Evolutionary conservation across 805 yeast genomes (phyloP), one percentile per base, ranked within the genome.

Genomic region (Jamesozyma gamospora): DNA sequence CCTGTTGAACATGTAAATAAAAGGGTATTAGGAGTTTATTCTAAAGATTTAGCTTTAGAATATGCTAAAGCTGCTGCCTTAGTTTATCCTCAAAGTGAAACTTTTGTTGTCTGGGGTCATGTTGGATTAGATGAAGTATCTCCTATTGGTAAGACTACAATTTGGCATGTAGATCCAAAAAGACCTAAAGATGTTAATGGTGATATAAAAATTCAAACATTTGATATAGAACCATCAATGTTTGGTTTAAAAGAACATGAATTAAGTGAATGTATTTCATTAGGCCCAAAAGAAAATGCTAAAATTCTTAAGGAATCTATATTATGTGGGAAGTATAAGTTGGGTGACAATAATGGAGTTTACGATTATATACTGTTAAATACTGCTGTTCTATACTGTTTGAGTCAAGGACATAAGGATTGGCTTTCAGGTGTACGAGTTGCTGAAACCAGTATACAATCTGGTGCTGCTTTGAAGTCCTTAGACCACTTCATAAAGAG

Each of bases 101-200:
- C 94, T 1, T 74, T 88, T 75, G 82, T 92, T 16, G 99, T 92
- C 15, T 90, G 83, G 77, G 99, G 99, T 11, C 79, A 79, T 39
- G 75, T 83, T 36, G 95, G 96, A 0, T 66, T 92, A 25, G 99
- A 92, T 56, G 98, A 92, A 64, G 82, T 92, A 28, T 81, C 96
- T 2, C 96, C 96, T 2, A 75, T 80, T 25, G 97, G 96, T 0
- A 62, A 66, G 40, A 81, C 96, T 2, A 74, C 75, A 41, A 75
- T 80, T 44, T 92, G 99, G 99, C 66, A 71, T 38, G 73, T 81
- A 1, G 67, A 66, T 37, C 64, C 70, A 28, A 37, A 21, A 27
- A 29, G 28, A 17, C 27, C 32, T 15, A 39, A 43, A 1, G 24
- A 33, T 6, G 26, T 32, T 15, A 39, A 43, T 2, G 24, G 32